Evolutionary conservation across 2,329 filamentous ascomycete species (phyloP).

Genomic region (Gnomoniopsis sp.): DNA sequence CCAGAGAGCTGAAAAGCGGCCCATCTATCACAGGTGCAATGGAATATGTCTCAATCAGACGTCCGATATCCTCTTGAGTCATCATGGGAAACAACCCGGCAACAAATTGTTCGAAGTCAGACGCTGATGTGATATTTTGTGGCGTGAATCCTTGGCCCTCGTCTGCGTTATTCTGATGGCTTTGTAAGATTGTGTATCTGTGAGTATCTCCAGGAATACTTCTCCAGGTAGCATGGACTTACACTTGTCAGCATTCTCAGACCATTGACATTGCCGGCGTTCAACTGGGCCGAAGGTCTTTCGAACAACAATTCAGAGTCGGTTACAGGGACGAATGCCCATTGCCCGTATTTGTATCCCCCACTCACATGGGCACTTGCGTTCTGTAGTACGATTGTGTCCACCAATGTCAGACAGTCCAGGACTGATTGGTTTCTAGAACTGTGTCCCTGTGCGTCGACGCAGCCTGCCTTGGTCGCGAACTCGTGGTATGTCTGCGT

Average conservation of each 20-base stretch:
- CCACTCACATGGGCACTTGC: constrained; percentile 22
- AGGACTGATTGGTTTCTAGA: constrained; percentile 12
- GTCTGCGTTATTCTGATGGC: constrained; percentile 40
- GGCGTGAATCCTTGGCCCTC: constrained; percentile 45
- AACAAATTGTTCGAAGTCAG: constrained; percentile 37
- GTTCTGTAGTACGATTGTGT: constrained; percentile 25
- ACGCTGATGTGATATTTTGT: constrained; percentile 38
- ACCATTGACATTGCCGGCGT: constrained; percentile 28
- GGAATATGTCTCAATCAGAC: constrained; percentile 22
- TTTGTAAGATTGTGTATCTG: background rate
- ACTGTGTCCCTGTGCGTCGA: background rate
- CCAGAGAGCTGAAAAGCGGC: constrained; percentile 22
- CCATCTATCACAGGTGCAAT: constrained; percentile 13
- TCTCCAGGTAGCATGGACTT: background rate
- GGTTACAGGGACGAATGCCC: constrained; percentile 33
- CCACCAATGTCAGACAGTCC: constrained; percentile 26
- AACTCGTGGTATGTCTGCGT: constrained; percentile 7
- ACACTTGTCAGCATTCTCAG: constrained; percentile 21
- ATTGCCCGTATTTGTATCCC: constrained; percentile 20
- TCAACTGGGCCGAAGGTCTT: constrained; percentile 28
- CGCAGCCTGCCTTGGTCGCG: constrained; percentile 1
- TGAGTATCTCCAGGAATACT: background rate
- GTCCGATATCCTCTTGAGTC: constrained; percentile 31
- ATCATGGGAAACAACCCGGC: constrained; percentile 37
- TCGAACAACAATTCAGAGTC: constrained; percentile 30